Conservation (phyloP, 192 early-diverging fungal species). For the Rhizoclosmatium globosum region DNA sequence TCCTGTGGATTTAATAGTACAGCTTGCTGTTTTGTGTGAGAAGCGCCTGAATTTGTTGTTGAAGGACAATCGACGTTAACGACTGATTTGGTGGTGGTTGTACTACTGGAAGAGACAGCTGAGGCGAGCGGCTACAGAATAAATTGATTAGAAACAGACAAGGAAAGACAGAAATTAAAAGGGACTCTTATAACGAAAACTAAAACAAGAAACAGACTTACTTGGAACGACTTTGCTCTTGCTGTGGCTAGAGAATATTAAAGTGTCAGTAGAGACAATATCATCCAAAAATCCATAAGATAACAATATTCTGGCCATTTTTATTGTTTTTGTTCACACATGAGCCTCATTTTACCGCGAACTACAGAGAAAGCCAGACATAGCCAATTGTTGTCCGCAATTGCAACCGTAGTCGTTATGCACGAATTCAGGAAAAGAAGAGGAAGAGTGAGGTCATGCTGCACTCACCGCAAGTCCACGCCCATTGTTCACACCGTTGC, state of each 20-base stretch:
- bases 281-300: too few relatives aligned
- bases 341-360: too few relatives aligned
- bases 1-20: conserved; percentile 45
- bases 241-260: background rate
- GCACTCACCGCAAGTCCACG: background rate
- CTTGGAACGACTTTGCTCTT: background rate
- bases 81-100: background rate
- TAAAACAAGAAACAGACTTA: background rate
- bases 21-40: conserved; percentile 47
- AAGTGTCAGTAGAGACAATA: background rate
- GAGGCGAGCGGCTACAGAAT: background rate
- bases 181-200: too few relatives aligned
- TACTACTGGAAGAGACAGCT: background rate
- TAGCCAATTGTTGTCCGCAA: too few relatives aligned
- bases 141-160: background rate
- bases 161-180: too few relatives aligned
- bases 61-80: conserved; percentile 24
- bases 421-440: too few relatives aligned
- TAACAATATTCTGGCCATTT: too few relatives aligned
- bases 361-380: too few relatives aligned
- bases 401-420: too few relatives aligned
- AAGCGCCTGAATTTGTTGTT: conserved; percentile 51
- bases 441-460: too few relatives aligned
- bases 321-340: too few relatives aligned
- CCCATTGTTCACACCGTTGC: background rate